These are phyloP conservation scores for Trypanosoma vivax DNA, from an alignment of 208 protist genomes.

Conservation along the genomic window DNA sequence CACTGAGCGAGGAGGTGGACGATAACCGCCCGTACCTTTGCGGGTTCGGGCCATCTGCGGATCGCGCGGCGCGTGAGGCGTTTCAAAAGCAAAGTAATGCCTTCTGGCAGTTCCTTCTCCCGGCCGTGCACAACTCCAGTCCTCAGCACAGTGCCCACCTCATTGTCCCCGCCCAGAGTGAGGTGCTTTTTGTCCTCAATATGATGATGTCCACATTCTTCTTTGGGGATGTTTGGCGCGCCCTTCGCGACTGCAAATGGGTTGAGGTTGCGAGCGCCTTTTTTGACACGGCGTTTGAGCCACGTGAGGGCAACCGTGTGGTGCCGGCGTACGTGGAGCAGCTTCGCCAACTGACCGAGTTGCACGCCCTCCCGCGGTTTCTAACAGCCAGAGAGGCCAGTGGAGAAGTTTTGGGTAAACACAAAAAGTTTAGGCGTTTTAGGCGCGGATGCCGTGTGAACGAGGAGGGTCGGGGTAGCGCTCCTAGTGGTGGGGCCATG, in stretches of 20 bases:
- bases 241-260: constrained; percentile 41
- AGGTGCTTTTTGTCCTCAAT: constrained; percentile 77
- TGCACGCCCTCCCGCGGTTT: constrained; percentile 16
- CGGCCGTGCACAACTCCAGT: constrained; percentile 4
- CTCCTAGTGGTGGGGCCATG: background rate
- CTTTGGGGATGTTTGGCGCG: constrained; percentile 64
- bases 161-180: constrained; percentile 73
- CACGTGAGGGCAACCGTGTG: background rate
- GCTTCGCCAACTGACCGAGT: background rate
- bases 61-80: constrained; percentile 3
- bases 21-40: constrained; percentile 40
- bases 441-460: background rate
- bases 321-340: constrained; percentile 13
- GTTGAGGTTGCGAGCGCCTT: constrained; percentile 44
- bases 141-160: constrained; percentile 9
- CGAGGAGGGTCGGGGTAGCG: background rate
- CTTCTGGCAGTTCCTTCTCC: constrained; percentile 16
- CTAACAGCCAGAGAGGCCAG: background rate
- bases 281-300: constrained; percentile 53
- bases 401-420: background rate
- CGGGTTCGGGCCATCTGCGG: constrained; percentile 19
- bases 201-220: constrained; percentile 71
- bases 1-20: constrained; percentile 44
- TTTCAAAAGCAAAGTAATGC: constrained; percentile 20
- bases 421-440: background rate